Conservation (phyloP, 2,329 filamentous ascomycete species). For the Ascosphaera pollenicola region DNA sequence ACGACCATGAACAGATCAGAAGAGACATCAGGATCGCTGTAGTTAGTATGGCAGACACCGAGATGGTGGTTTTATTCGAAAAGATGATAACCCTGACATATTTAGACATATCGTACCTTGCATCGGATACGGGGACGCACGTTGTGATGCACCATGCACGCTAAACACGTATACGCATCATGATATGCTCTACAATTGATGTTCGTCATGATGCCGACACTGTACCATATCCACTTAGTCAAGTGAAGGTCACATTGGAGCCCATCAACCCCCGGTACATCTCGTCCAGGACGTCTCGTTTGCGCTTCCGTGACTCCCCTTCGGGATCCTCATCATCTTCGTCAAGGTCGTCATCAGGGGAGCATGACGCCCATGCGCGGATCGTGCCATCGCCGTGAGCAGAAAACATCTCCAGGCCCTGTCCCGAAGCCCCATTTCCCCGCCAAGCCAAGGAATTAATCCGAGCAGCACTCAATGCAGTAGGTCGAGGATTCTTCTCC, state of each 20-base stretch:
- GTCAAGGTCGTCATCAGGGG: conserved; percentile 24
- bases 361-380: conserved; percentile 48
- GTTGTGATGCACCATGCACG: too few relatives aligned
- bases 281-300: conserved; percentile 58
- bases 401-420: conserved; percentile 52
- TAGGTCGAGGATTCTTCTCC: conserved; percentile 18
- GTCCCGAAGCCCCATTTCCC: conserved; percentile 33
- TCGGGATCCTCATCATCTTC: conserved; percentile 27
- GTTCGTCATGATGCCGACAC: too few relatives aligned
- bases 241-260: conserved; percentile 42
- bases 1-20: not conserved
- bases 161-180: too few relatives aligned
- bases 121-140: too few relatives aligned
- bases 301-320: conserved; percentile 34
- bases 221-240: too few relatives aligned
- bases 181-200: too few relatives aligned
- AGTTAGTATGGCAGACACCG: too few relatives aligned
- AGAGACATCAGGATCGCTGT: too few relatives aligned
- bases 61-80: too few relatives aligned
- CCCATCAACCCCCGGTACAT: conserved; percentile 59
- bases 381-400: conserved; percentile 71
- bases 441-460: conserved; percentile 61
- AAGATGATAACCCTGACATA: too few relatives aligned
- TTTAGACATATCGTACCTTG: too few relatives aligned
- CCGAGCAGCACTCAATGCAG: conserved; percentile 32